Base-by-base conservation (phyloP, 306 rosid species). In the Dalbergia cochinchinensis region DNA sequence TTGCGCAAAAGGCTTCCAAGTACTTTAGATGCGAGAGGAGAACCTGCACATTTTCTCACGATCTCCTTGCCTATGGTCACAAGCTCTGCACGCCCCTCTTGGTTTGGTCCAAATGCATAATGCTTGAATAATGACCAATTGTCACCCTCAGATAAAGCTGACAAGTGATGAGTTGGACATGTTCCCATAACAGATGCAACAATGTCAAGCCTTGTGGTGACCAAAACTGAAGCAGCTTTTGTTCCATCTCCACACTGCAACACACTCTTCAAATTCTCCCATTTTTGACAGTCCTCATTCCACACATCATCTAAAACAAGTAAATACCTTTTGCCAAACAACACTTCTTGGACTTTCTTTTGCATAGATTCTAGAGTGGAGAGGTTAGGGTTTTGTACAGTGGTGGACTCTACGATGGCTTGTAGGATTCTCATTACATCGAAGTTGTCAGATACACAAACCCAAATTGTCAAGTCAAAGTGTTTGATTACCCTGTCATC, bases 291-390 rank as follows among this genome's bases (percentile, higher is more conserved):
- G 0, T 51, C 15, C 0, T 63, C 73, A 4, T 69, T 34, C 82
- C 82, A 78, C 2, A 69, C 82, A 3, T 78, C 82, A 5, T 78
- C 82, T 44, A 78, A 12, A 61, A 69, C 77, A 0, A 78, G 64
- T 41, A 78, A 69, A 47, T 59, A 78, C n/a, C 42, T 45, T 78
- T 78, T 69, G 35, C 71, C 3, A 1, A 47, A 41, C 0, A 78
- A 31, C 8, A 58, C 0, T 16, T 69, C 64, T 0, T 0, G n/a
- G 55, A 78, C 71, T 47, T 7, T 34, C 37, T 45, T 59, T 8
- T 45, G 71, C 7, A 78, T 34, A 0, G 77, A 69, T 4, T 78
- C 82, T 33, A 69, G 20, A 69, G 50, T 45, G 10, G 50, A 6
- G 50, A 45, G 50, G 50, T 45, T 45, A 4, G 50, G 50, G 10